phyloP scores from a whole-genome alignment of 2,329 filamentous ascomycete species.

The Paecilomyces variotii region DNA sequence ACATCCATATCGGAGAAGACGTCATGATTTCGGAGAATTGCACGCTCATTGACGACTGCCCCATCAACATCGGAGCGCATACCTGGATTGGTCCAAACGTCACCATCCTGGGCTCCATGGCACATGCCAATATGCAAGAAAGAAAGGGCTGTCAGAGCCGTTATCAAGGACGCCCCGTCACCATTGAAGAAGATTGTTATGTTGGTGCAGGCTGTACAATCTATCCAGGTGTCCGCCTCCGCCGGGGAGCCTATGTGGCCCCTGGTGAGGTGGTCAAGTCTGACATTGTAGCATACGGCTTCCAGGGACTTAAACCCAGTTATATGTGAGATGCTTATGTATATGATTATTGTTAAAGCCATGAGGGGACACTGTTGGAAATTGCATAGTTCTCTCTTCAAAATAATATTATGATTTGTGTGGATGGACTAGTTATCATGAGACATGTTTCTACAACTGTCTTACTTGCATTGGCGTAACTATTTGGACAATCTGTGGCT shows the following conservation, averaged over 20 bases:
- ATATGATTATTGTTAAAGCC: background rate
- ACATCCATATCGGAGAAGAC: conserved; percentile 78
- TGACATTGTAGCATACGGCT: conserved; percentile 35
- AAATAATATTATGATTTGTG: background rate
- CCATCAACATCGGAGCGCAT: conserved; percentile 68
- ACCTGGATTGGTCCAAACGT: conserved; percentile 72
- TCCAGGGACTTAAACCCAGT: conserved; percentile 33
- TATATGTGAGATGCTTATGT: conserved; percentile 26
- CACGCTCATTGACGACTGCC: conserved; percentile 76
- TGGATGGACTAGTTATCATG: too few species aligned
- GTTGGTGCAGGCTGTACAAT: conserved; percentile 58
- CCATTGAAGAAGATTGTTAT: conserved; percentile 65
- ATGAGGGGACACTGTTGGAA: background rate
- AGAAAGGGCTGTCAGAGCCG: conserved; percentile 66
- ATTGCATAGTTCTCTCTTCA: background rate
- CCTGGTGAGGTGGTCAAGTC: conserved; percentile 37
- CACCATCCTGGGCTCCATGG: conserved; percentile 69
- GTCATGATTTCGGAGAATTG: conserved; percentile 78
- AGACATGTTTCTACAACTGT: background rate
- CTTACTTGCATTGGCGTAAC: background rate
- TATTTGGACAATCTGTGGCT: background rate
- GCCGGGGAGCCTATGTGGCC: conserved; percentile 36
- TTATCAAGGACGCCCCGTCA: conserved; percentile 62
- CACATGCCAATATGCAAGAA: conserved; percentile 63
- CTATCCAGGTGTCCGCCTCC: conserved; percentile 37